Base-by-base conservation (phyloP, 176 grass and related monocot genomes). In the Themeda triandra region DNA sequence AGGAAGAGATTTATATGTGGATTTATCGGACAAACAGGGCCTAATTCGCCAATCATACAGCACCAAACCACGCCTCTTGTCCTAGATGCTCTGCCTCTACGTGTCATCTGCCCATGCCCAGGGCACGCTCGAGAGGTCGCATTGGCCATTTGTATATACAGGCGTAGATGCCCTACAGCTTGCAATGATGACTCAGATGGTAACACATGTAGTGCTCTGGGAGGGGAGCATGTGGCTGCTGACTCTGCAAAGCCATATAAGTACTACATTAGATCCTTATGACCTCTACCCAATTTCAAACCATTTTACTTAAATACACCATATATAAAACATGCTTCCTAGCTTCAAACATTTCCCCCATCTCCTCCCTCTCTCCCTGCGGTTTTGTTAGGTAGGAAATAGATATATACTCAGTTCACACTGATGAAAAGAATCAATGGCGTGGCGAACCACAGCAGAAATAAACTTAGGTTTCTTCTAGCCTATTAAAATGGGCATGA, bases 141-240 rank as follows among this genome's bases (percentile, higher is more conserved):
- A 27, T 66, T 42, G 58, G 8, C 46, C 46, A n/a, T 65, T 87
- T 75, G 42, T 74, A 74, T 75, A 58, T 76, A 10, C 6, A 23
- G 25, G 60, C 0, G 44, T 2, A n/a, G 78, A 75, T 81, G 45
- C 79, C 79, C 51, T 70, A 63, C 36, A 62, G 37, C 39, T 58
- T 41, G 66, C 80, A 63, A 77, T 70, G 79, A 77, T 82, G 71
- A 37, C 28, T 37, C 79, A 1, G 8, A 48, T 48, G 63, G 85
- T 62, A 44, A 60, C 6, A 76, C 78, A 76, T 76, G 85, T 81
- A 69, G 85, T 66, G 59, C 5, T 42, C 70, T 75, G 19, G 28
- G 71, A 82, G 73, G 62, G 46, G 21, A 87, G 71, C 85, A 82
- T 87, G 79, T 87, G 78, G 85, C 36, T 82, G 85, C 63, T 69